phyloP scores from a whole-genome alignment of 176 grass and related monocot species.

The Aechmea fasciata region DNA sequence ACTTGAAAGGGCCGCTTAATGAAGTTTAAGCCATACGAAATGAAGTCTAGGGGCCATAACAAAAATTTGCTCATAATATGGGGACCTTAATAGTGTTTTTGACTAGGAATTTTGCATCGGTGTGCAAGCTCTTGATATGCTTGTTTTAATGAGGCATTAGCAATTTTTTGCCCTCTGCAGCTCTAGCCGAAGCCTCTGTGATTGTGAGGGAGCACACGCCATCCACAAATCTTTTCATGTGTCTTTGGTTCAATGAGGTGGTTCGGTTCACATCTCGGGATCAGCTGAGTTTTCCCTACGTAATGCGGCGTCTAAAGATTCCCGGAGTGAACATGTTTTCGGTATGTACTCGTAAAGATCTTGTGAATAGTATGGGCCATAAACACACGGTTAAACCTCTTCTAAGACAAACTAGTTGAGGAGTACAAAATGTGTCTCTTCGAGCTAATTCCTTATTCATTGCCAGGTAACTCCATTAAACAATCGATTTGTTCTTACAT shows the following conservation, averaged over 20 bases:
- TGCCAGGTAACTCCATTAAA: neutral
- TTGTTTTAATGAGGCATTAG: conserved; percentile 11
- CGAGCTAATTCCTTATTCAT: neutral
- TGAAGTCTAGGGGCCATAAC: too few species aligned
- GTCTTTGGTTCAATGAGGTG: conserved; percentile 92
- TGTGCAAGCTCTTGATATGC: neutral
- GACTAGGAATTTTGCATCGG: neutral
- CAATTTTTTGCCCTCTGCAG: conserved; percentile 37
- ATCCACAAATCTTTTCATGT: conserved; percentile 77
- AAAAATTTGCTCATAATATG: too few species aligned
- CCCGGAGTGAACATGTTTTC: conserved; percentile 65
- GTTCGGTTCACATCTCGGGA: conserved; percentile 74
- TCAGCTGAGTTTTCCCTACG: conserved; percentile 93
- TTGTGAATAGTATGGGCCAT: conserved; percentile 73
- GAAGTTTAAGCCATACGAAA: too few species aligned
- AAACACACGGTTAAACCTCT: conserved; percentile 74
- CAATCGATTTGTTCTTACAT: neutral
- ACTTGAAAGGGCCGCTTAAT: too few species aligned
- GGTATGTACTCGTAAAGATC: conserved; percentile 70
- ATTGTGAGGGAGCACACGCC: conserved; percentile 75
- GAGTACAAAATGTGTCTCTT: neutral
- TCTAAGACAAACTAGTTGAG: conserved; percentile 33
- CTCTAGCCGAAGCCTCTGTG: conserved; percentile 78
- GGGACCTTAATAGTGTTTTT: neutral
- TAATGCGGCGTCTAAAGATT: conserved; percentile 39